Conservation (phyloP, 306 rosid genomes). For the Psophocarpus tetragonolobus region DNA sequence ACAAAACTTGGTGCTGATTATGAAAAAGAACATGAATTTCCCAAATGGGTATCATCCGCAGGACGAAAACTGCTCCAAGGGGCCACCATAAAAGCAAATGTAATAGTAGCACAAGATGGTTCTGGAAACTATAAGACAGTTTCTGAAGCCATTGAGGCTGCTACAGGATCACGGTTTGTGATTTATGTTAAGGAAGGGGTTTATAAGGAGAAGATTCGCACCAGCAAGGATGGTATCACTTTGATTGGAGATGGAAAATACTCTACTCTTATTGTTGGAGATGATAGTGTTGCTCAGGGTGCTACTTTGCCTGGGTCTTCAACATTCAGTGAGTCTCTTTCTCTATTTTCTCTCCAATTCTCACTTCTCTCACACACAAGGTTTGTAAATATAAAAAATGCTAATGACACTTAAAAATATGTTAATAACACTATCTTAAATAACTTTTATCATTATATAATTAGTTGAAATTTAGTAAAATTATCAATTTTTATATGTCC, state of each 20-base stretch:
- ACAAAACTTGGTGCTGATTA: not conserved
- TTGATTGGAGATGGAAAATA: conserved; percentile 60
- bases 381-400: too few species aligned
- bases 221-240: conserved; percentile 50
- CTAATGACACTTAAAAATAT: too few species aligned
- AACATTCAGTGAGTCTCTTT: conserved; percentile 46
- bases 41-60: conserved; percentile 40
- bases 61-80: conserved; percentile 45
- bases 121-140: conserved; percentile 49
- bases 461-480: too few species aligned
- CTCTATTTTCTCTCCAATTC: not conserved
- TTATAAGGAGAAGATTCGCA: conserved; percentile 53
- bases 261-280: conserved; percentile 42
- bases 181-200: conserved; percentile 54
- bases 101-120: conserved; percentile 51
- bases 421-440: too few species aligned
- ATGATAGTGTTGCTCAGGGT: conserved; percentile 35
- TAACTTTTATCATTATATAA: too few species aligned
- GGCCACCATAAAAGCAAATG: conserved; percentile 41
- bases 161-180: conserved; percentile 53
- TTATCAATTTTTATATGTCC: too few species aligned
- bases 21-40: conserved; percentile 18
- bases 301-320: conserved; percentile 41
- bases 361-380: not conserved
- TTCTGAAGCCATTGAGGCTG: conserved; percentile 54